Conservation (phyloP, 805 yeast species). For the Yarrowia deformans region DNA sequence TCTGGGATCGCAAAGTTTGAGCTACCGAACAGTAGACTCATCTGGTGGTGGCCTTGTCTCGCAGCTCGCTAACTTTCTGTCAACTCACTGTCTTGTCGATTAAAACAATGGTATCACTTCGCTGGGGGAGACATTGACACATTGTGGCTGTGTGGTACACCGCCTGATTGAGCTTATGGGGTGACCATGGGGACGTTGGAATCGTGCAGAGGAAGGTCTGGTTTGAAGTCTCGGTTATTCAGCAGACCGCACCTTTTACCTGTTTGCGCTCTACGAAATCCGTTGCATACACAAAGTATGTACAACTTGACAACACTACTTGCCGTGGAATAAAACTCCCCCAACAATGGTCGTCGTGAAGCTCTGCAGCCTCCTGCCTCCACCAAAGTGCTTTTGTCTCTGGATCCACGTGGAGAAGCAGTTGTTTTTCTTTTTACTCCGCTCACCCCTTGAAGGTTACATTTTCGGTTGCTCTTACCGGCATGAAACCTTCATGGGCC, state of each 20-base stretch:
- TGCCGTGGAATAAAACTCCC: neutral
- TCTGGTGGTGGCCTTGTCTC: neutral
- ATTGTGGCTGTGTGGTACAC: neutral
- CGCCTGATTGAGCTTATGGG: no score
- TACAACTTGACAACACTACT: no score
- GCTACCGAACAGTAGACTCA: neutral
- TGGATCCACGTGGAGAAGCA: no score
- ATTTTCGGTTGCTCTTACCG: neutral
- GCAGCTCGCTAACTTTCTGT: neutral
- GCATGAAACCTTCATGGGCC: neutral
- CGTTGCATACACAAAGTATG: no score
- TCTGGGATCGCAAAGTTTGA: constrained; percentile 2
- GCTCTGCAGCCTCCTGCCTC: neutral
- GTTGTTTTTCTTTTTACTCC: no score
- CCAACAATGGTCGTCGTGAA: no score
- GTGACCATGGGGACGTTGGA: no score
- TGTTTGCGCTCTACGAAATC: no score
- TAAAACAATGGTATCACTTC: constrained; percentile 2
- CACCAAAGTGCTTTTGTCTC: neutral
- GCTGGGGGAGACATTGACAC: neutral
- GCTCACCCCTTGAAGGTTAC: neutral
- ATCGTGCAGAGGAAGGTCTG: no score
- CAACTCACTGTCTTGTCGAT: neutral
- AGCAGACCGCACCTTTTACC: no score
- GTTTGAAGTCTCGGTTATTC: no score